Evolutionary conservation across 176 grass and related monocot genomes (phyloP).

Genomic region (Typha latifolia): DNA sequence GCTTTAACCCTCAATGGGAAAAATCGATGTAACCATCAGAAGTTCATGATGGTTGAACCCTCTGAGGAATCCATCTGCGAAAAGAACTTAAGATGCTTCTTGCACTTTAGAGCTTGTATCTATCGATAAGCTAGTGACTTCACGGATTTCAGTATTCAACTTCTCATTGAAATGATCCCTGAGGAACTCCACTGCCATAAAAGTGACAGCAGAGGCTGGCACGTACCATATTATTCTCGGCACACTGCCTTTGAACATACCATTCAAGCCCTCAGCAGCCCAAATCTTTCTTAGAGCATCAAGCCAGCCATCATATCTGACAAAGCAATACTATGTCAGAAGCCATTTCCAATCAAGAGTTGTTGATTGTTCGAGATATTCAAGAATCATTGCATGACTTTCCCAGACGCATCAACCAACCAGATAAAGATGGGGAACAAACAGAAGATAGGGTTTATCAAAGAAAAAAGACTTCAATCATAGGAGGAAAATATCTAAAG

Average conservation of each 20-base stretch:
- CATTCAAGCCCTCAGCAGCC: conserved; percentile 51
- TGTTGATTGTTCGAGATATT: too few relatives aligned
- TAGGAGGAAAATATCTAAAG: not conserved
- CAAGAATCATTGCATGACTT: too few relatives aligned
- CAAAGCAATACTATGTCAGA: conserved; percentile 9
- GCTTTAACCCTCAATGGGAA: not conserved
- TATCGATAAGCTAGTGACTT: conserved; percentile 27
- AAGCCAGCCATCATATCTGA: conserved; percentile 70
- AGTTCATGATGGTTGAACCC: too few relatives aligned
- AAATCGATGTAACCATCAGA: not conserved
- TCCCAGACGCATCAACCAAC: not conserved
- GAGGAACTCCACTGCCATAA: conserved; percentile 96
- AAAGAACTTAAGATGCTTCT: conserved; percentile 22
- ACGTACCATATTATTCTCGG: conserved; percentile 89
- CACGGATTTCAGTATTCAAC: conserved; percentile 19
- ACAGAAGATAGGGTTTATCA: not conserved
- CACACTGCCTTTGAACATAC: conserved; percentile 82
- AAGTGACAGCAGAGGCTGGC: conserved; percentile 86
- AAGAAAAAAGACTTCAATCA: not conserved
- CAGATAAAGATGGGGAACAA: not conserved
- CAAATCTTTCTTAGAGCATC: conserved; percentile 85
- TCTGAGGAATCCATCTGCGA: not conserved
- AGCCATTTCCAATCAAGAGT: not conserved
- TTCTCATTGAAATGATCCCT: conserved; percentile 73
- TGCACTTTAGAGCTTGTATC: conserved; percentile 44